Evolutionary conservation across 768 basidiomycete genomes (phyloP).

Genomic region (Rhodotorula toruloides): DNA sequence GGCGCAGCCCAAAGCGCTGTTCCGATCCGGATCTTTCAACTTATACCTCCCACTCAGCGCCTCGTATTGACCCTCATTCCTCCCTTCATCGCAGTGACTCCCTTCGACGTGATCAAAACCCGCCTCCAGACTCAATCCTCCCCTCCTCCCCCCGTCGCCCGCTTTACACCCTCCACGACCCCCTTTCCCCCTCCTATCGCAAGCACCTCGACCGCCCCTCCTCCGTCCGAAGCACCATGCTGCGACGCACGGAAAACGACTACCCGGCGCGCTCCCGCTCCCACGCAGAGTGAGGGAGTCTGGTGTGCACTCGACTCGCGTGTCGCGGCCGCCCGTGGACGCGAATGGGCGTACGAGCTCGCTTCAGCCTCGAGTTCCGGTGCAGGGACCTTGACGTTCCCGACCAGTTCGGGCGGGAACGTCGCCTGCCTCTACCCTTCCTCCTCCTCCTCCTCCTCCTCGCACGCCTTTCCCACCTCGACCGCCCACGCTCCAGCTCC

Average conservation of each 20-base stretch:
- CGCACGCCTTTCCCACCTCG: conserved; percentile 9
- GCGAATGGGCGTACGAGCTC: conserved; percentile 51
- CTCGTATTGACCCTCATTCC: neutral
- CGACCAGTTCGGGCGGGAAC: neutral
- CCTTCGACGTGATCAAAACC: conserved; percentile 97
- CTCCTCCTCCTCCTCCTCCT: neutral
- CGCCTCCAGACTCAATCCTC: conserved; percentile 74
- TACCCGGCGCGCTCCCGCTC: conserved; percentile 1
- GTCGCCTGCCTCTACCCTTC: conserved; percentile 4
- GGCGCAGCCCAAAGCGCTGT: too few species aligned
- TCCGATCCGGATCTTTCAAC: too few species aligned
- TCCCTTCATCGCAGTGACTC: conserved; percentile 80
- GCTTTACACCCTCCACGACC: neutral
- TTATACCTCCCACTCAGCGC: too few species aligned
- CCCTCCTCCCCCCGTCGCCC: conserved; percentile 46
- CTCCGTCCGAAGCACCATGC: neutral
- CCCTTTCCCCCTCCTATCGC: conserved; percentile 31
- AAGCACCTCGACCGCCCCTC: conserved; percentile 19
- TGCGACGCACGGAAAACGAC: neutral
- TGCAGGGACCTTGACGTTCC: conserved; percentile 44
- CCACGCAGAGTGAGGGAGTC: too few species aligned
- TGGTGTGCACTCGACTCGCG: conserved; percentile 40
- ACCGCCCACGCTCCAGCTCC: conserved; percentile 51
- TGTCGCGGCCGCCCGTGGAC: conserved; percentile 12
- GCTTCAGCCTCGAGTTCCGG: conserved; percentile 42